phyloP scores from a whole-genome alignment of 371 early-diverging fungal genomes.

The Coemansia sp. region DNA sequence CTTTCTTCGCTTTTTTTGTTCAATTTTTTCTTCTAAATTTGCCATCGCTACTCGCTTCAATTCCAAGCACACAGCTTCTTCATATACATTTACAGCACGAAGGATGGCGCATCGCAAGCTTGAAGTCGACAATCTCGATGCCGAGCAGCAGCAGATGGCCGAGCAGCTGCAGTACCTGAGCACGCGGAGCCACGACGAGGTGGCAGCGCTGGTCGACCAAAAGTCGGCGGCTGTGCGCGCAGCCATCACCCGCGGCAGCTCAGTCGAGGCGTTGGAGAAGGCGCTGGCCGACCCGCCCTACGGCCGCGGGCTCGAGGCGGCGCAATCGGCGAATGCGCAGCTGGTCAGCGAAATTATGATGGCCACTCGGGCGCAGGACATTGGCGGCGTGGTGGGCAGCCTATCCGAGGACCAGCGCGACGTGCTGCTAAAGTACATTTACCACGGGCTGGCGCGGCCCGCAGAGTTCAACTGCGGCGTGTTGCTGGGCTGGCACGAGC shows the following conservation, averaged over 20 bases:
- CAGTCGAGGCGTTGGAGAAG: conserved; percentile 62
- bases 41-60: too few species aligned
- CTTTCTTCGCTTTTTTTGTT: not conserved
- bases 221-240: conserved; percentile 66
- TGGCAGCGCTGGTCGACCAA: conserved; percentile 57
- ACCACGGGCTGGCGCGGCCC: conserved; percentile 84
- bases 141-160: conserved; percentile 64
- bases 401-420: conserved; percentile 69
- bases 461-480: conserved; percentile 79
- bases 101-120: conserved; percentile 65
- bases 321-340: conserved; percentile 75
- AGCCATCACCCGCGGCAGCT: conserved; percentile 64
- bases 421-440: conserved; percentile 86
- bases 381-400: conserved; percentile 60
- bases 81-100: not conserved
- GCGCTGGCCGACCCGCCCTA: conserved; percentile 86
- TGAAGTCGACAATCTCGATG: conserved; percentile 77
- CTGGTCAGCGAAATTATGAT: conserved; percentile 78
- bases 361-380: conserved; percentile 68
- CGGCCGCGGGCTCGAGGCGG: conserved; percentile 64
- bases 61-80: not conserved
- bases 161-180: conserved; percentile 53
- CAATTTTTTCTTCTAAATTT: not conserved
- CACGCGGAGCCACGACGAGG: conserved; percentile 56
- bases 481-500: conserved; percentile 89